A percentile compares a stretch with the other conserved stretches of the same genome.
phyloP scores from a whole-genome alignment of 257 asterid genomes.

The Knoxia roxburghii region DNA sequence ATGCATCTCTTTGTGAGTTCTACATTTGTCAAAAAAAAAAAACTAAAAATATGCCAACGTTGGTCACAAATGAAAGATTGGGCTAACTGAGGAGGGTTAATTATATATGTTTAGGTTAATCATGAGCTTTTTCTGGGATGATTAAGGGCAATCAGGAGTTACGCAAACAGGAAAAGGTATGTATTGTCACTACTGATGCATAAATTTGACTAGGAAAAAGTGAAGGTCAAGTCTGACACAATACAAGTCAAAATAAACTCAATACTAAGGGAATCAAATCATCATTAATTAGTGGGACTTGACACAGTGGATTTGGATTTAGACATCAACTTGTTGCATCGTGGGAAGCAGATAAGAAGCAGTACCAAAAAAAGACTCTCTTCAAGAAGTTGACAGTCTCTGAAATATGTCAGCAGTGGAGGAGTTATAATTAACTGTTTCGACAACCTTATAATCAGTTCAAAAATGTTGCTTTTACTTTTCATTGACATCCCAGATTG shows the following conservation, averaged over 20 bases:
- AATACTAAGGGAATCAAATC: constrained; percentile 7
- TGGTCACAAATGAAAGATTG: background rate
- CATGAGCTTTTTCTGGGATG: background rate
- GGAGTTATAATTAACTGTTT: background rate
- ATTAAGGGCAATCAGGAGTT: background rate
- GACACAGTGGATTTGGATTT: constrained; percentile 13
- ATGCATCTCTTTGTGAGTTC: background rate
- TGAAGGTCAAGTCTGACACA: constrained; percentile 10
- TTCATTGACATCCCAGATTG: background rate
- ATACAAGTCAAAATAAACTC: constrained; percentile 12
- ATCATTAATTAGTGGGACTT: constrained; percentile 15
- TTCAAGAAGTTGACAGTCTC: background rate
- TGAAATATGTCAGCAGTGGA: background rate
- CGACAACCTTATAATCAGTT: background rate
- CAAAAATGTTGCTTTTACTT: background rate
- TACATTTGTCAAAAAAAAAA: no score
- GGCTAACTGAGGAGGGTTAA: background rate
- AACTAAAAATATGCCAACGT: no score
- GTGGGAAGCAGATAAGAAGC: background rate
- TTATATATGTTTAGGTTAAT: background rate
- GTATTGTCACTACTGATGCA: background rate
- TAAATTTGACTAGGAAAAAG: constrained; percentile 5
- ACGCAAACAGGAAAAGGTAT: background rate
- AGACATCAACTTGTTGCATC: background rate
- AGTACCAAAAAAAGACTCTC: background rate